Conservation (phyloP, 192 early-diverging fungal species). For the Backusella liffmaniae region DNA sequence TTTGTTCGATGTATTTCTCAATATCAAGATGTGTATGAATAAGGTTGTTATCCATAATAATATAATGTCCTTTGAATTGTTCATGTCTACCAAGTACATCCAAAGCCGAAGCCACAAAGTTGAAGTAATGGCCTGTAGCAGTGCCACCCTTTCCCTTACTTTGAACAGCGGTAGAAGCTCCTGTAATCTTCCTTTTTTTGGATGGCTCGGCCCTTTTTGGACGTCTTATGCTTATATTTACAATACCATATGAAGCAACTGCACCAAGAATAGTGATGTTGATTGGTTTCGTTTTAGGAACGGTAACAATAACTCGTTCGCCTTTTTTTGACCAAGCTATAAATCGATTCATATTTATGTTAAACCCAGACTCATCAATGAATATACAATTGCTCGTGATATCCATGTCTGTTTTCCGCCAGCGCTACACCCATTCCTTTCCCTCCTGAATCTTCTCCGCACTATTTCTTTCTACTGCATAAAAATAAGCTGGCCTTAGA, state of each 20-base stretch:
- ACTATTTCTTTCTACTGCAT: too few species aligned
- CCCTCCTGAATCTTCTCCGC: too few species aligned
- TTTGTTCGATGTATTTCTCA: too few species aligned
- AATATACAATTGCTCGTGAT: too few species aligned
- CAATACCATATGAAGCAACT: neutral
- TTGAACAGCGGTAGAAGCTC: neutral
- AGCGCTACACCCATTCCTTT: too few species aligned
- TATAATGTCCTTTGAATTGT: conserved; percentile 13
- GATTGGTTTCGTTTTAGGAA: neutral
- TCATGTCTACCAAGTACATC: conserved; percentile 2
- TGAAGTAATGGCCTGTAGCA: neutral
- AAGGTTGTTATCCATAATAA: too few species aligned
- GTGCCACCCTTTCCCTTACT: neutral
- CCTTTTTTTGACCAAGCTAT: conserved; percentile 11
- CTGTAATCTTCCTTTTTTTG: conserved; percentile 7
- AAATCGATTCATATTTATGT: too few species aligned
- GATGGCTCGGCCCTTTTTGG: neutral
- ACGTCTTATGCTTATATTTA: neutral
- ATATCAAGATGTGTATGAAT: too few species aligned
- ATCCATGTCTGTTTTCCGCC: too few species aligned
- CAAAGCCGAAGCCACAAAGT: neutral
- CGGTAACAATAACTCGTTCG: neutral
- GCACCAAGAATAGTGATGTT: conserved; percentile 10
- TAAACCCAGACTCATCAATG: too few species aligned
- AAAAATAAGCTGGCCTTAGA: too few species aligned